phyloP scores from a whole-genome alignment of 2,329 filamentous ascomycete species.

The Celoporthe dispersa region DNA sequence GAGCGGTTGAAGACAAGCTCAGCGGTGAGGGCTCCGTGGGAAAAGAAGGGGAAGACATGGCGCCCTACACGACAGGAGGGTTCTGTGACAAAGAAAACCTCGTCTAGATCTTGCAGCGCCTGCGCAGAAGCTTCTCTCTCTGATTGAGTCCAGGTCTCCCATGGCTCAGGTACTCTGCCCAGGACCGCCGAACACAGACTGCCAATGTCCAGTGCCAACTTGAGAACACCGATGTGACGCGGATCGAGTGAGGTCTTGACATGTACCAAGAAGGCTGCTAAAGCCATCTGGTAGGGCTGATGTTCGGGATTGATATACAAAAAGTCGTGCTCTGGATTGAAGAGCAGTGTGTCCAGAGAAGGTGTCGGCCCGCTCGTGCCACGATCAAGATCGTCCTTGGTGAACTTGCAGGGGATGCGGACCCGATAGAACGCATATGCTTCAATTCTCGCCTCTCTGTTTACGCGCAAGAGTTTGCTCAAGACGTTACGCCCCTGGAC shows the following conservation, averaged over 20 bases:
- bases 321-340: slow-evolving; percentile 2
- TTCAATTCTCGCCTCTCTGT: slow-evolving; percentile 1
- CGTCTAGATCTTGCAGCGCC: background rate
- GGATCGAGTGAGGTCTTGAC: slow-evolving; percentile 1
- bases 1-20: slow-evolving; percentile 3
- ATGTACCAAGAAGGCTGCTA: slow-evolving; percentile 3
- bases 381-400: background rate
- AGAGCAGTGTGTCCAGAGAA: background rate
- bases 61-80: background rate
- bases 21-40: background rate
- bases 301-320: background rate
- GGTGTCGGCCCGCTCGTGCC: background rate
- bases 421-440: slow-evolving; percentile 2
- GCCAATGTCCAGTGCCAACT: background rate
- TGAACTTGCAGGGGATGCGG: background rate
- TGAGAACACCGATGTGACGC: background rate
- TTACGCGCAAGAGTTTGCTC: background rate
- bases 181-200: background rate
- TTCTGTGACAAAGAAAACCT: slow-evolving; percentile 5
- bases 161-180: background rate
- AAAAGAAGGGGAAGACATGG: slow-evolving; percentile 4
- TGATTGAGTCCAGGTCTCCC: background rate
- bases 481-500: background rate
- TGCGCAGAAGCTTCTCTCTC: background rate
- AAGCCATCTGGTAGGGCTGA: background rate